Percentiles rank a stretch among this genome's conserved stretches.
These are phyloP conservation scores for Pseudoneurospora amorphoporcata DNA, from an alignment of 495 filamentous ascomycete genomes.

Conservation along the genomic window DNA sequence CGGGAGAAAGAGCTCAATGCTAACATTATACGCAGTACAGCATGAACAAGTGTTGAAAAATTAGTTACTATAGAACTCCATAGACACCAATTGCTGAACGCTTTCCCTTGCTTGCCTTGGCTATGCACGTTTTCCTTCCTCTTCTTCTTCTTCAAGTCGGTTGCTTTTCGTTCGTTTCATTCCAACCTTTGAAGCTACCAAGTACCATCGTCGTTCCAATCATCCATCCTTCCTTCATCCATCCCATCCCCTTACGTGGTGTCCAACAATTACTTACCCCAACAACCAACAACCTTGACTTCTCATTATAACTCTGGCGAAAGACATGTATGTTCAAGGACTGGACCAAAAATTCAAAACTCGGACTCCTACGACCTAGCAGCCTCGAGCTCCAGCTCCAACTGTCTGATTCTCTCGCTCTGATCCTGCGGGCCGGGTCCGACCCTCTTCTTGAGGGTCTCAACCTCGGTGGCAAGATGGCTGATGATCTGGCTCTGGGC, in stretches of 20 bases:
- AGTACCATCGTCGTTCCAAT: background rate
- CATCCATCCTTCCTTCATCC: background rate
- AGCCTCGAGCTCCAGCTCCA: conserved; percentile 59
- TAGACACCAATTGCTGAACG: background rate
- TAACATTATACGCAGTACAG: background rate
- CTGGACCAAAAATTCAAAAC: background rate
- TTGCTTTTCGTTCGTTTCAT: background rate
- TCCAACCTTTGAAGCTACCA: background rate
- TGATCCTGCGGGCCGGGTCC: conserved; percentile 47
- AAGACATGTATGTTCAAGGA: background rate
- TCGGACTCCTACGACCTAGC: conserved; percentile 24
- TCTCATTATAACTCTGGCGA: background rate
- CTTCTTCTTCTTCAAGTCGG: background rate
- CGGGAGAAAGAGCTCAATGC: background rate
- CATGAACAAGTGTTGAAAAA: background rate
- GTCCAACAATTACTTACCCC: background rate
- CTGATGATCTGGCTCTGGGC: conserved; percentile 48
- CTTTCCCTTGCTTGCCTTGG: background rate
- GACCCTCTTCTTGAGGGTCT: conserved; percentile 55
- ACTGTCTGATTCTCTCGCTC: conserved; percentile 57
- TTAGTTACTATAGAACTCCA: background rate
- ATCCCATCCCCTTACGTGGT: background rate
- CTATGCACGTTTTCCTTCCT: background rate
- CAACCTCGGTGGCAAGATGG: conserved; percentile 56
- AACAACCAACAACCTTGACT: background rate